phyloP scores from a whole-genome alignment of 768 basidiomycete species.

The Mrakia blollopis region DNA sequence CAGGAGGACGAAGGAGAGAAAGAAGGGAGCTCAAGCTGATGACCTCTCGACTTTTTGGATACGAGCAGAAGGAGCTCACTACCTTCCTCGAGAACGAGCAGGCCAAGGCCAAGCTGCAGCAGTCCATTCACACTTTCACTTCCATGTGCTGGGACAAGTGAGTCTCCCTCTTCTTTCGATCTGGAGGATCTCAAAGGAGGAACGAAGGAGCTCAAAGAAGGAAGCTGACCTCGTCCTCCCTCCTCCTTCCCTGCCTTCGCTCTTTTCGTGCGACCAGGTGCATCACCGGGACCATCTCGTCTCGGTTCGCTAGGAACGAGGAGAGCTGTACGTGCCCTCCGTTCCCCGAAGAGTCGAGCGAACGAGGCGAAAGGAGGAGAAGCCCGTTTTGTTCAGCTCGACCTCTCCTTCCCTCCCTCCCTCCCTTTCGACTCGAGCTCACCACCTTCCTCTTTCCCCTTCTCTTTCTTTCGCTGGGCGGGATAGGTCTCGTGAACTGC shows the following conservation, averaged over 20 bases:
- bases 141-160: constrained; percentile 25
- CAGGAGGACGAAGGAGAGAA: too few species aligned
- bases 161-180: neutral
- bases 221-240: constrained; percentile 7
- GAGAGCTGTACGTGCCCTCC: constrained; percentile 12
- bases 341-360: neutral
- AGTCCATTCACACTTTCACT: constrained; percentile 30
- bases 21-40: neutral
- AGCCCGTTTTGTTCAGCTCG: too few species aligned
- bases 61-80: constrained; percentile 22
- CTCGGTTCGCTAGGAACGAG: constrained; percentile 25
- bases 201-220: neutral
- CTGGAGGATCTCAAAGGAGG: neutral
- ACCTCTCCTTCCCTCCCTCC: too few species aligned
- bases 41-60: neutral
- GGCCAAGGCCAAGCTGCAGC: constrained; percentile 29
- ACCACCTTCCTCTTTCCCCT: too few species aligned
- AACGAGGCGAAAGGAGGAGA: neutral
- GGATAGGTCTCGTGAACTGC: constrained; percentile 26
- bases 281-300: constrained; percentile 24
- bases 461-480: neutral
- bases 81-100: constrained; percentile 32
- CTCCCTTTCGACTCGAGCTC: constrained; percentile 3
- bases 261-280: constrained; percentile 7
- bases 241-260: neutral